Evolutionary conservation across 2,329 filamentous ascomycete genomes (phyloP), one percentile per base, ranked within the genome.

Genomic region (Diaporthe vaccinii): DNA sequence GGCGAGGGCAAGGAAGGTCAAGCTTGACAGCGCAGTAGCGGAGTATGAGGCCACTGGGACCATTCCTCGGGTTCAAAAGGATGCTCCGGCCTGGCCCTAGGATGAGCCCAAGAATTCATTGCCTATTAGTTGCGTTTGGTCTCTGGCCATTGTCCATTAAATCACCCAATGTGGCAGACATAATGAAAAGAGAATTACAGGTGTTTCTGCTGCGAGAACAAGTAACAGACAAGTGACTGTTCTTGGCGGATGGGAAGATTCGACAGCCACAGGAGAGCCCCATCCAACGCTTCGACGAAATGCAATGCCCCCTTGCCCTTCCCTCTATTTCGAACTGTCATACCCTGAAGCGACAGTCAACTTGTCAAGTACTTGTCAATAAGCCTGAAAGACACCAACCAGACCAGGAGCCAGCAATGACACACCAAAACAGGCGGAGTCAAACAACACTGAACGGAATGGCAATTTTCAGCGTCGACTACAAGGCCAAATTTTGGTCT

Each of bases 21-120:
- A 71, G 68, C 68, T 71, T 44, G 68, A 58, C 36, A 46, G 34
- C 3, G 68, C 51, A 25, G 41, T 71, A 9, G 36, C 51, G 0
- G 68, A 71, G 53, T 71, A 71, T 7, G 53, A 71, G 68, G 68
- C 68, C 12, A 71, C 68, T 12, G 68, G 68, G 20, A 34, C 39
- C 17, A 71, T 59, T 3, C 68, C 68, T n/a, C 55, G 68, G 41
- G 39, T 71, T 25, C 39, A 14, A 28, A 49, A 71, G 41, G 55
- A n/a, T 14, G 22, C 39, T 25, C 53, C 55, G 4, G 53, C 53
- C 17, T 71, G 55, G 68, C 68, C 55, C 1, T 59, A 71, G 53
- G 34, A 4, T 20, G 7, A 0, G 14, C 14, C 17, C 59, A 25
- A 17, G 12, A 14, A 7, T 20, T 31, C 34, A 6, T 22, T 17